Conservation (phyloP, 2,329 filamentous ascomycete genomes). For the Teratosphaeria pseudoeucalypti region DNA sequence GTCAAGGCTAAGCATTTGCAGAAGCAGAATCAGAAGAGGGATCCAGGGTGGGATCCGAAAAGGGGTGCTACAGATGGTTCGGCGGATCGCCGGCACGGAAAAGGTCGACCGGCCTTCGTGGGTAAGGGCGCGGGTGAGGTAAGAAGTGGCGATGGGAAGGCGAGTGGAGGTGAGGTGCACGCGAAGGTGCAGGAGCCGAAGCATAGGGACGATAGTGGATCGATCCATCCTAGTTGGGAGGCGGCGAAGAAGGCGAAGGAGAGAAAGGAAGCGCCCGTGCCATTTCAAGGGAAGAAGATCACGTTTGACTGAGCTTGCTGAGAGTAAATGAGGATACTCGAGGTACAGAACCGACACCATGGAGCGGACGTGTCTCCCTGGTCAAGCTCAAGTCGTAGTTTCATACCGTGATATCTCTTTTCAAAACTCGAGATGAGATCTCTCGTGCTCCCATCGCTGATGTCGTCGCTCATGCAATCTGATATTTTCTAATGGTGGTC, state of each 20-base stretch:
- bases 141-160: slow-evolving; percentile 3
- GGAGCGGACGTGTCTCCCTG: no score
- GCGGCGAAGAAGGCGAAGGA: slow-evolving; percentile 52
- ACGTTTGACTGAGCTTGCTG: slow-evolving; percentile 43
- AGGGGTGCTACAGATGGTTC: slow-evolving; percentile 38
- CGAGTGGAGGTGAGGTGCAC: not conserved
- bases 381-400: no score
- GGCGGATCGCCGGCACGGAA: not conserved
- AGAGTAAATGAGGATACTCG: no score
- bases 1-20: slow-evolving; percentile 57
- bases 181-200: slow-evolving; percentile 18
- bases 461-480: not conserved
- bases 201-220: slow-evolving; percentile 38
- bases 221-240: slow-evolving; percentile 56
- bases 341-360: no score
- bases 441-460: not conserved
- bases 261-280: slow-evolving; percentile 32
- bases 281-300: slow-evolving; percentile 51
- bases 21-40: slow-evolving; percentile 32
- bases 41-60: slow-evolving; percentile 49
- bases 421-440: not conserved
- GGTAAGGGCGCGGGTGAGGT: slow-evolving; percentile 4
- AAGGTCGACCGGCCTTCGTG: not conserved
- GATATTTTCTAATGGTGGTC: not conserved
- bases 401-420: no score